phyloP scores from a whole-genome alignment of 2,329 filamentous ascomycete genomes.

The Lachnellula arida region DNA sequence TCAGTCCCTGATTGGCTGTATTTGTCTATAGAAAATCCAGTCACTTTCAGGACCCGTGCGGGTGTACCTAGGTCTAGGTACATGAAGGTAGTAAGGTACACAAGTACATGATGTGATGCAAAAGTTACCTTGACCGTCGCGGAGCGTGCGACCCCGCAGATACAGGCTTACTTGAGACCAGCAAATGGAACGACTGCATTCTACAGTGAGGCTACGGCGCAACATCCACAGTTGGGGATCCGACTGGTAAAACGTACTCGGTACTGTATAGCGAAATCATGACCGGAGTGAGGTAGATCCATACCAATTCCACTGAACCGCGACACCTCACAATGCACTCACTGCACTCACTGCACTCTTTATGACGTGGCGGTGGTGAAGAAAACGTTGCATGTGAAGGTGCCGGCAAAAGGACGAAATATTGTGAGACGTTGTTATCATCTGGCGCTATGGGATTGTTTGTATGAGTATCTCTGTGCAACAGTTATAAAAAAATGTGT shows the following conservation, averaged over 20 bases:
- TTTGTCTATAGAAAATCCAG: too few species aligned
- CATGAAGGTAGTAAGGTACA: background rate
- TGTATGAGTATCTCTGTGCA: conserved; percentile 1
- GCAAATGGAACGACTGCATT: background rate
- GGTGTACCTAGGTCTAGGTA: background rate
- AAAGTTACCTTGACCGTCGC: background rate
- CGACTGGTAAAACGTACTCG: conserved; percentile 8
- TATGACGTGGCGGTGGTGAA: background rate
- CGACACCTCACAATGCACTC: conserved; percentile 3
- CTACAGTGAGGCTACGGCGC: background rate
- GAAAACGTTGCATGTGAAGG: background rate
- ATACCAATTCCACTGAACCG: conserved; percentile 12
- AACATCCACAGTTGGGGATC: background rate
- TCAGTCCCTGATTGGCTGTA: background rate
- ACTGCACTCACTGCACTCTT: background rate
- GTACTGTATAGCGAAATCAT: background rate
- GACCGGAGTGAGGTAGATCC: conserved; percentile 11
- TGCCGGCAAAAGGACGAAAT: background rate
- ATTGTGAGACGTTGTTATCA: conserved; percentile 4
- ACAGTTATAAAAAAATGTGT: conserved; percentile 16
- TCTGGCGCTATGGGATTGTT: background rate
- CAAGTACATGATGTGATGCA: too few species aligned
- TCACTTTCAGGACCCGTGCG: too few species aligned
- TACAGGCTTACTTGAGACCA: background rate
- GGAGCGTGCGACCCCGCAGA: background rate